Base-by-base conservation (phyloP, 352 stramenopile species). In the Phytophthora foliorum region DNA sequence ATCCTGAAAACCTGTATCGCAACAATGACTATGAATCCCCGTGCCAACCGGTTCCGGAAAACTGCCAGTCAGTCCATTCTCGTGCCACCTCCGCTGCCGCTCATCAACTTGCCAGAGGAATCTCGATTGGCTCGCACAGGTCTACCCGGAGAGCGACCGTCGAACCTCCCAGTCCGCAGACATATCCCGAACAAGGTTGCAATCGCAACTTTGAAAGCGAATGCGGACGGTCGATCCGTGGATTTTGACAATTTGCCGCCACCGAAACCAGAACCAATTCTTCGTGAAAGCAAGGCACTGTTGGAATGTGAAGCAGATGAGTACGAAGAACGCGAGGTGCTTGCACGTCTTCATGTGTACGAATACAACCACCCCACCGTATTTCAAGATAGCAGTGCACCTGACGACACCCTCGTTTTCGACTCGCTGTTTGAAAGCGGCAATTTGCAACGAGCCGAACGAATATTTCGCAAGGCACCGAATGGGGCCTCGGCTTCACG, bases 391-490 rank as follows among this genome's bases (percentile, higher is more conserved):
- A 68, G 69, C 42, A 77, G 57, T 0, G 70, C 80, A 2, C 55
- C 74, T 2, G 61, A 82, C 3, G 78, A 92, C 24, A 91, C 85
- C 2, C 81, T 95, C 19, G 41, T 75, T 4, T 94, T 94, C 38
- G 86, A 94, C 50, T 86, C 88, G 21, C 67, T 93, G 7, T 95
- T 95, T 51, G 88, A 95, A 69, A 85, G 79, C 27, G 88, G 88
- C 4, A 93, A 95, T 38, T 53, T 95, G 25, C 75, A 73, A 17
- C 72, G 76, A 31, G 86, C 77, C 3, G 80, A 91, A 41, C 84
- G 84, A n/a, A 75, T 94, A 10, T 75, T 83, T 29, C 81, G 82
- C 11, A 64, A 67, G 55, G 24, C 66, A 16, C 36, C 31, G 10
- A 58, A 14, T 14, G 49, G 8, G 5, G 14, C 22, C 41, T 53